phyloP scores from a whole-genome alignment of 768 basidiomycete genomes.

The Tephrocybe sp. region DNA sequence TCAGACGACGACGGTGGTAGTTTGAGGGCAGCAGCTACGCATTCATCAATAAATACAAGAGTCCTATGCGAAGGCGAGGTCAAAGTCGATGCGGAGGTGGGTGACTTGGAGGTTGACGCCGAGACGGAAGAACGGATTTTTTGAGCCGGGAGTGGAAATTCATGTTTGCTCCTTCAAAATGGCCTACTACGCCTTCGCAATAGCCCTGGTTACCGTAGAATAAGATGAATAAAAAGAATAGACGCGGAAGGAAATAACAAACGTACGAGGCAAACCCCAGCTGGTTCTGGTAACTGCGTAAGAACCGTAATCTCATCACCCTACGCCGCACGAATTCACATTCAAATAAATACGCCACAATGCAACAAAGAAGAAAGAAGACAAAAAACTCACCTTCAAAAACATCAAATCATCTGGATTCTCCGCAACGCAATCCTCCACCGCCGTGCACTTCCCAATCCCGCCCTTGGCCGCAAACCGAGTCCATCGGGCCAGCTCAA shows the following conservation, averaged over 20 bases:
- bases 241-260: neutral
- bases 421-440: constrained; percentile 75
- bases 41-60: constrained; percentile 14
- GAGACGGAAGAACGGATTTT: constrained; percentile 58
- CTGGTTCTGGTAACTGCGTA: constrained; percentile 60
- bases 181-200: constrained; percentile 86
- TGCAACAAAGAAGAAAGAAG: neutral
- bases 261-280: constrained; percentile 65
- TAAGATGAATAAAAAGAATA: neutral
- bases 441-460: constrained; percentile 77
- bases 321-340: constrained; percentile 33
- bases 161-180: constrained; percentile 64
- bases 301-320: constrained; percentile 80
- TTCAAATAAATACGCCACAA: constrained; percentile 1
- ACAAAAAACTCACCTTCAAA: constrained; percentile 56
- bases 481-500: constrained; percentile 77
- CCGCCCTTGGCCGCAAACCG: constrained; percentile 85
- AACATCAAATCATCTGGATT: constrained; percentile 83
- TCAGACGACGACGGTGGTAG: neutral
- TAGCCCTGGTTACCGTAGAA: constrained; percentile 54
- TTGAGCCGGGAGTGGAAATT: constrained; percentile 75
- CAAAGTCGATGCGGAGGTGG: constrained; percentile 7
- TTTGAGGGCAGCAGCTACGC: constrained; percentile 3
- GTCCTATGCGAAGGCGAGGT: constrained; percentile 13
- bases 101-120: constrained; percentile 21